These are phyloP conservation scores for Sparassis latifolia DNA, from an alignment of 1,284 basidiomycete genomes.

Conservation along the genomic window DNA sequence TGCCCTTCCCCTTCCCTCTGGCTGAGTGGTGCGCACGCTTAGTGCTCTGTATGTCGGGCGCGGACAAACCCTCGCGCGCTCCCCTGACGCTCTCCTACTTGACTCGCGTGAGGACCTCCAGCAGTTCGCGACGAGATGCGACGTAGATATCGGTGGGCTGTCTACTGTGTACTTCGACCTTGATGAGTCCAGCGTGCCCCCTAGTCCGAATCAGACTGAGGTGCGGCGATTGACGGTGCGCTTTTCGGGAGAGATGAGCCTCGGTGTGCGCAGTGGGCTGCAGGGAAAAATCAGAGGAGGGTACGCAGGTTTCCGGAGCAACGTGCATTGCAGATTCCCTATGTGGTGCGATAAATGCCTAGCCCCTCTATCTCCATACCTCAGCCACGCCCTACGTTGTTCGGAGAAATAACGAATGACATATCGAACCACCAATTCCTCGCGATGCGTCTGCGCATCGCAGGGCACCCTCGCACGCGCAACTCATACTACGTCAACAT, in stretches of 20 bases:
- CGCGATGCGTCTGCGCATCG: conserved; percentile 67
- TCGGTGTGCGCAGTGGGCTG: conserved; percentile 55
- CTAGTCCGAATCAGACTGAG: conserved; percentile 29
- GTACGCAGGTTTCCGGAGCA: conserved; percentile 83
- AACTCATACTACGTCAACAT: conserved; percentile 86
- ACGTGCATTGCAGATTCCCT: too few relatives aligned
- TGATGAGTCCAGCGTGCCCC: conserved; percentile 33
- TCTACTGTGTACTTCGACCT: conserved; percentile 67
- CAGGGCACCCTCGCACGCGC: conserved; percentile 62
- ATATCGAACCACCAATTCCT: conserved; percentile 75
- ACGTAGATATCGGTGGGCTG: conserved; percentile 82
- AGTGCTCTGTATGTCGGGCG: conserved; percentile 73
- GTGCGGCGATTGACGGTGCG: conserved; percentile 39
- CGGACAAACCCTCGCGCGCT: conserved; percentile 47
- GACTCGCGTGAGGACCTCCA: conserved; percentile 51
- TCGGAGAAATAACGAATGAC: conserved; percentile 79
- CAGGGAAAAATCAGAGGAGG: conserved; percentile 63
- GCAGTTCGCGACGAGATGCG: conserved; percentile 71
- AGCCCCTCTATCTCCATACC: not conserved
- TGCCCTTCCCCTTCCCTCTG: not conserved
- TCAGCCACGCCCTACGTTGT: conserved; percentile 67
- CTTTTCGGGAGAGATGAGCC: conserved; percentile 73
- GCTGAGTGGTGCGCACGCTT: conserved; percentile 1
- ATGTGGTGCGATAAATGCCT: too few relatives aligned
- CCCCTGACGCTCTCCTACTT: conserved; percentile 61